Evolutionary conservation across 192 early-diverging fungal species (phyloP).

Genomic region (Umbelopsis vinacea): DNA sequence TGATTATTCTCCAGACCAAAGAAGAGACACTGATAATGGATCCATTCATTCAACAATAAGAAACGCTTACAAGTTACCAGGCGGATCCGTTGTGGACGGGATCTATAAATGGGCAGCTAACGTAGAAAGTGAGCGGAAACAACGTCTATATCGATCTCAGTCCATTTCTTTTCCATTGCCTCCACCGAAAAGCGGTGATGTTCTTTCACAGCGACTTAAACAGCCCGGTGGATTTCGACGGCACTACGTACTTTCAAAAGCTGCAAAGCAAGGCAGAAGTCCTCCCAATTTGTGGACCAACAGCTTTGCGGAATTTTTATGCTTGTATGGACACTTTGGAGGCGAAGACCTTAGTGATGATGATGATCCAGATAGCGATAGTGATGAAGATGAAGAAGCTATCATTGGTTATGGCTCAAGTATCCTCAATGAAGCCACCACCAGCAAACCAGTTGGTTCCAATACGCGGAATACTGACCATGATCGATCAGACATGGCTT

Average conservation of each 20-base stretch:
- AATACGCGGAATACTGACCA: not conserved
- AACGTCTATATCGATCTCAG: constrained; percentile 34
- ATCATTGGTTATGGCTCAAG: constrained; percentile 2
- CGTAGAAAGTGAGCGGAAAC: constrained; percentile 53
- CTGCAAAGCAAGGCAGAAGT: constrained; percentile 68
- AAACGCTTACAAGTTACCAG: constrained; percentile 57
- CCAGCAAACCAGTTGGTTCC: not conserved
- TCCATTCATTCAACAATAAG: constrained; percentile 34
- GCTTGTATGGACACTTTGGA: constrained; percentile 91
- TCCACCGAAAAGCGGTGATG: constrained; percentile 1
- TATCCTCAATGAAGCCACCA: constrained; percentile 1
- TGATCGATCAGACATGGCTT: constrained; percentile 1
- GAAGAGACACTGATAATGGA: constrained; percentile 23
- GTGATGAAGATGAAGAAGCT: constrained; percentile 45
- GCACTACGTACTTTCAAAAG: constrained; percentile 78
- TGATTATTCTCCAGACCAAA: constrained; percentile 38
- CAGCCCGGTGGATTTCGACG: constrained; percentile 91
- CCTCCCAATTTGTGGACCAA: constrained; percentile 80
- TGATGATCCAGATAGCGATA: constrained; percentile 47
- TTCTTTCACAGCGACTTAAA: constrained; percentile 43
- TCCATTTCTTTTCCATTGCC: constrained; percentile 38
- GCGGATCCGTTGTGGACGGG: constrained; percentile 80
- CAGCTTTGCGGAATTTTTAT: constrained; percentile 94
- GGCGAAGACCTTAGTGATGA: constrained; percentile 88
- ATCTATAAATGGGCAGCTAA: constrained; percentile 91